Evolutionary conservation across 2,329 filamentous ascomycete species (phyloP).

Genomic region (Chaetomium globosum): DNA sequence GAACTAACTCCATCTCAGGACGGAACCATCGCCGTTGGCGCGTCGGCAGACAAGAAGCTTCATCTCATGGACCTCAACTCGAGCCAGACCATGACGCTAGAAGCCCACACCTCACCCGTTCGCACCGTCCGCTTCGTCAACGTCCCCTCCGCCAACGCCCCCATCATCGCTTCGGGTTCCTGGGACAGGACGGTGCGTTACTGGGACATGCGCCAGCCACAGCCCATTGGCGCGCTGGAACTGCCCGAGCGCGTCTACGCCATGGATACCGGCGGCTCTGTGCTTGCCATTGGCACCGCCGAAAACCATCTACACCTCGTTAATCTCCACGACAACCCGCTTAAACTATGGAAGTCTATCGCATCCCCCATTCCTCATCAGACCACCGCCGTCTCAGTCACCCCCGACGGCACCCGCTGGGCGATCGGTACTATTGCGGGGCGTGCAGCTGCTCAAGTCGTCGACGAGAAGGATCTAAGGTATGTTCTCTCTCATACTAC

Average conservation of each 20-base stretch:
- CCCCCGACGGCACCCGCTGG: slow-evolving; percentile 40
- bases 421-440: slow-evolving; percentile 41
- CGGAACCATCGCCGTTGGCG: slow-evolving; percentile 41
- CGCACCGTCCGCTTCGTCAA: slow-evolving; percentile 42
- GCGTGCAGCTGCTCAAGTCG: slow-evolving; percentile 34
- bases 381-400: slow-evolving; percentile 38
- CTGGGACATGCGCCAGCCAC: slow-evolving; percentile 56
- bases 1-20: slow-evolving; percentile 37
- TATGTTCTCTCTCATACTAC: slow-evolving; percentile 28
- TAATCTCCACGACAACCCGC: slow-evolving; percentile 39
- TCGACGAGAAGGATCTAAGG: slow-evolving; percentile 34
- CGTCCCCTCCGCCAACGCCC: slow-evolving; percentile 32
- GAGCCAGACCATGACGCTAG: slow-evolving; percentile 37
- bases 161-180: slow-evolving; percentile 45
- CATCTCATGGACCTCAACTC: slow-evolving; percentile 40
- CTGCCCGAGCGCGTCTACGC: slow-evolving; percentile 54
- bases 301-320: slow-evolving; percentile 40
- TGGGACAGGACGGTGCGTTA: slow-evolving; percentile 62
- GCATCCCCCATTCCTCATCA: slow-evolving; percentile 39
- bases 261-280: slow-evolving; percentile 40
- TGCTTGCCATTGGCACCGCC: slow-evolving; percentile 42
- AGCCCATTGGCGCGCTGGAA: slow-evolving; percentile 49
- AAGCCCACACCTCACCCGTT: slow-evolving; percentile 41
- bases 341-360: slow-evolving; percentile 28
- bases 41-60: slow-evolving; percentile 41